Evolutionary conservation across 2,329 filamentous ascomycete species (phyloP), one percentile per base, ranked within the genome.

Genomic region (Helminthosporium solani): DNA sequence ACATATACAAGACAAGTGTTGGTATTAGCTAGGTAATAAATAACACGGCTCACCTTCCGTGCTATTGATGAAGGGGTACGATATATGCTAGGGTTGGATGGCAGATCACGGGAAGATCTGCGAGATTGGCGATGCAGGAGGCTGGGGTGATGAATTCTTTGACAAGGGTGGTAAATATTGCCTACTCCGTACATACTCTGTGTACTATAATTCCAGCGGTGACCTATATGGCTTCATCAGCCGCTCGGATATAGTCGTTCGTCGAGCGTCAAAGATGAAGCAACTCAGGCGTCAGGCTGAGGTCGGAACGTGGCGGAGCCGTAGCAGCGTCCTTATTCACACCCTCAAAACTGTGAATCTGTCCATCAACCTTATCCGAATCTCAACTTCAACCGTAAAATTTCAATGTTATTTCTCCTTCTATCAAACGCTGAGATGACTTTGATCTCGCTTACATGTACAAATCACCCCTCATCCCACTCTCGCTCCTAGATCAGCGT

Each of bases 41-140:
- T n/a, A n/a, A n/a, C n/a, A n/a, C n/a, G n/a, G n/a, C n/a, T n/a
- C n/a, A n/a, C n/a, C n/a, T n/a, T n/a, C n/a, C n/a, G n/a, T n/a
- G n/a, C n/a, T n/a, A n/a, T 31, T 31, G 28, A 12, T 31, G 23
- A 35, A 31, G 33, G 19, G 15, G 41, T 14, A 20, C 30, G 15
- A 19, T 7, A 37, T n/a, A 25, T 7, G 21, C 33, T 38, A 19
- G 36, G 21, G 33, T n/a, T 9, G 6, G 15, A 31, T 30, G 19
- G 43, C 19, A 7, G 31, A 28, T 45, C 21, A 30, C 20, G 40
- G 43, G 42, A 27, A 33, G 33, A 34, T 45, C 42, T 40, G 38
- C 44, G 31, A 33, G 16, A 12, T 44, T 16, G 27, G 19, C 28
- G 28, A 31, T 31, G 28, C 33, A 38, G 2, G 27, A 33, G 35